Conservation (phyloP, 2,329 filamentous ascomycete genomes). For the Cladorrhinum sp. region DNA sequence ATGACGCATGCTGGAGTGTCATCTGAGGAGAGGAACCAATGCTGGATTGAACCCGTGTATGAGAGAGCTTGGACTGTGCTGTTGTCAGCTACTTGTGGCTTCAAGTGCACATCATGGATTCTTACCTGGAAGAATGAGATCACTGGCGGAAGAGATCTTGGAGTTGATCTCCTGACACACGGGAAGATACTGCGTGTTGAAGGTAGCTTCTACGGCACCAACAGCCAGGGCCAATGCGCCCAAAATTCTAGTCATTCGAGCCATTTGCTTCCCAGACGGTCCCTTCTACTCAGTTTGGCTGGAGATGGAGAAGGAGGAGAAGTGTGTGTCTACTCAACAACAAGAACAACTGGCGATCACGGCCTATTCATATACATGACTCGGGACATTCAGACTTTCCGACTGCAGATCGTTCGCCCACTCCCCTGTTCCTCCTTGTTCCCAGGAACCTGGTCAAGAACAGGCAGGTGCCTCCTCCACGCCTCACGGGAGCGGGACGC, state of each 20-base stretch:
- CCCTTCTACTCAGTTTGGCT: background rate
- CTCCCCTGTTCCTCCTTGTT: background rate
- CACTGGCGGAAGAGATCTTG: background rate
- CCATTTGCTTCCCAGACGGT: background rate
- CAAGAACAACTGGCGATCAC: background rate
- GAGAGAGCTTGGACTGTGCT: background rate
- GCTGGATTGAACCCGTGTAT: conserved; percentile 19
- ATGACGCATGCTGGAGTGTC: conserved; percentile 30
- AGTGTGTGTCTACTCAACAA: background rate
- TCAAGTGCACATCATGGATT: no score
- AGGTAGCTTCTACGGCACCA: background rate
- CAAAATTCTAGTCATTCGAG: background rate
- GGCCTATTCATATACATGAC: background rate
- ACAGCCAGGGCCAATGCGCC: background rate
- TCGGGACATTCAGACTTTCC: background rate
- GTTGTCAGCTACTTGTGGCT: no score
- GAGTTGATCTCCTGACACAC: background rate
- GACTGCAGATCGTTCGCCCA: background rate
- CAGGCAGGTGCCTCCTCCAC: background rate
- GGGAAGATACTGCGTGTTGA: background rate
- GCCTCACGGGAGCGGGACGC: no score
- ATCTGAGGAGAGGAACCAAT: conserved; percentile 31
- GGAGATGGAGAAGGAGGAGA: background rate
- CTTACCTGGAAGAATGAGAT: background rate
- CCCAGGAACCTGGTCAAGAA: background rate